Conservation (phyloP, 108 stramenopile species). For the Nitzschia palea region DNA sequence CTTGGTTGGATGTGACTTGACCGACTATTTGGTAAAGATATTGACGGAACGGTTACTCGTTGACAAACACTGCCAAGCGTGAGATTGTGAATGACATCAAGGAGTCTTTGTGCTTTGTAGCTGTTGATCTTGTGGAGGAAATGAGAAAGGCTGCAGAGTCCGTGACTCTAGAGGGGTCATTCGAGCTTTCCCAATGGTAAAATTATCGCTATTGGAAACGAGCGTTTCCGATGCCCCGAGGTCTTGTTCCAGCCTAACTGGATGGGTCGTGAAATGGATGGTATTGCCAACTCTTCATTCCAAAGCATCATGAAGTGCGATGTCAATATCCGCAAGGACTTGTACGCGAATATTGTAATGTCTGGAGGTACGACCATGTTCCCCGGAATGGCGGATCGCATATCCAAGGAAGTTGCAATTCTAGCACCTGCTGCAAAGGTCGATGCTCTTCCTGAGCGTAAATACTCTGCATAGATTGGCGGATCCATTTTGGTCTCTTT, state of each 20-base stretch:
- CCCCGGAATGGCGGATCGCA: slow-evolving; percentile 98
- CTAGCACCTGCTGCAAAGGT: slow-evolving; percentile 97
- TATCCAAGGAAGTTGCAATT: slow-evolving; percentile 98
- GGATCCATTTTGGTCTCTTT: slow-evolving; percentile 98
- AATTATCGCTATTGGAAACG: slow-evolving; percentile 93
- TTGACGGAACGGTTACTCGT: slow-evolving; percentile 92
- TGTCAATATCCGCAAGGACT: slow-evolving; percentile 98
- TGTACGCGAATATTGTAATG: slow-evolving; percentile 93
- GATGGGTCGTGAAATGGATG: slow-evolving; percentile 97
- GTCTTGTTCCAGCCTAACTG: slow-evolving; percentile 95
- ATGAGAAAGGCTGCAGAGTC: slow-evolving; percentile 93
- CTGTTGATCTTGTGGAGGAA: slow-evolving; percentile 92
- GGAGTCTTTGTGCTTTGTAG: slow-evolving; percentile 90
- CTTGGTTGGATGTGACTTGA: slow-evolving; percentile 93
- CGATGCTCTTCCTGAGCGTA: slow-evolving; percentile 99
- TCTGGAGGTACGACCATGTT: slow-evolving; percentile 98
- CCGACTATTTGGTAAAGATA: slow-evolving; percentile 95
- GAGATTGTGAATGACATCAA: slow-evolving; percentile 95
- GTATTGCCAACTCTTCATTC: slow-evolving; percentile 97
- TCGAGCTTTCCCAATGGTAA: slow-evolving; percentile 93
- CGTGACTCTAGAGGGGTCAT: slow-evolving; percentile 90
- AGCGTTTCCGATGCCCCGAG: slow-evolving; percentile 94
- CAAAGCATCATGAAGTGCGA: slow-evolving; percentile 99
- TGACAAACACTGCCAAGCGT: slow-evolving; percentile 92
- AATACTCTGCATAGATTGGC: slow-evolving; percentile 98